Conservation (phyloP, 306 rosid genomes). For the Pyrus pyrifolia region DNA sequence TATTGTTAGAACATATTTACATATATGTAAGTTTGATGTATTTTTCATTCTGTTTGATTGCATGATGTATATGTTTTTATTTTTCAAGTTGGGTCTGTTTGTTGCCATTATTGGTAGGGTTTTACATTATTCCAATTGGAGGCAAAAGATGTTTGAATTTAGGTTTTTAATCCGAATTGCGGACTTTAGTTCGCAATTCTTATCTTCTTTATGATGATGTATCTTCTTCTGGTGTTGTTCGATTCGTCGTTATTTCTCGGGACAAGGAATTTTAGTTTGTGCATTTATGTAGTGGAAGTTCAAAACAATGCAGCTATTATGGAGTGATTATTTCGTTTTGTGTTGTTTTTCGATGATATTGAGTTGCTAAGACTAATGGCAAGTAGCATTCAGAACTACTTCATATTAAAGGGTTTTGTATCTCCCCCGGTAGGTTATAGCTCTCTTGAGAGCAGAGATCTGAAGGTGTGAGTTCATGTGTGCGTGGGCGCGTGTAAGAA, state of each 20-base stretch:
- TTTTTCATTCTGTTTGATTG: not conserved
- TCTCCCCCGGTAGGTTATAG: not conserved
- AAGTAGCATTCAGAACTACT: not conserved
- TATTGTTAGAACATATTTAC: not conserved
- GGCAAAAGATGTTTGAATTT: not conserved
- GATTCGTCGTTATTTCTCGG: not conserved
- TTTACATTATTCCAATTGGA: not conserved
- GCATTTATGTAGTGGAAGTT: not conserved
- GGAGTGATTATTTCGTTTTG: not conserved
- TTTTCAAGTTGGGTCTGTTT: not conserved
- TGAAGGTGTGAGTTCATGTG: not conserved
- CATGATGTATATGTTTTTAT: not conserved
- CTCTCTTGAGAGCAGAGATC: not conserved
- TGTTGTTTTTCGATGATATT: not conserved
- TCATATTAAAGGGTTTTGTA: not conserved
- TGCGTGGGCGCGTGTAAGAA: not conserved
- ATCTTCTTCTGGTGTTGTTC: not conserved
- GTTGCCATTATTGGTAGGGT: not conserved
- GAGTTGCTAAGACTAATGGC: not conserved
- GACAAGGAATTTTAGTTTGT: not conserved
- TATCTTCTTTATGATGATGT: no score
- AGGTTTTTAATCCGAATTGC: not conserved
- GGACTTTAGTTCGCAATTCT: not conserved
- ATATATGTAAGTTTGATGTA: not conserved
- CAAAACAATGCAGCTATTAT: not conserved